Conservation (phyloP, 352 stramenopile genomes). For the Phytophthora litchii region DNA sequence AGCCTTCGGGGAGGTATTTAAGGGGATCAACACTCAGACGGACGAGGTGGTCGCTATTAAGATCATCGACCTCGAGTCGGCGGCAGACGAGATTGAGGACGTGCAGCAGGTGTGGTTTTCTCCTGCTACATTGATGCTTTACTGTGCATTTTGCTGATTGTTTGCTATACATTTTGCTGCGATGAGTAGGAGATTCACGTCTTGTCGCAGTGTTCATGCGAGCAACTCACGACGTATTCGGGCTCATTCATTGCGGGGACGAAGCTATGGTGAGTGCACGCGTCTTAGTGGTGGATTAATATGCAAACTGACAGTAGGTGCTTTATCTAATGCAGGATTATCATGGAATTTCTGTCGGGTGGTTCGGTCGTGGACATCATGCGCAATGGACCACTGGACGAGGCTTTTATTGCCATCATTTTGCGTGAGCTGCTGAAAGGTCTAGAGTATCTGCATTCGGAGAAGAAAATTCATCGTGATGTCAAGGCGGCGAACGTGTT, state of each 20-base stretch:
- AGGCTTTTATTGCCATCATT: constrained; percentile 86
- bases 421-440: constrained; percentile 79
- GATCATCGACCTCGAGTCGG: constrained; percentile 87
- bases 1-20: constrained; percentile 85
- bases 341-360: constrained; percentile 95
- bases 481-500: constrained; percentile 87
- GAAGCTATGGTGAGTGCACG: constrained; percentile 65
- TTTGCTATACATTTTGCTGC: background rate
- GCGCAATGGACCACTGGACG: constrained; percentile 71
- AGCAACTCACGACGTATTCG: constrained; percentile 91
- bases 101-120: constrained; percentile 65
- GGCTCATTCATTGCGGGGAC: constrained; percentile 86
- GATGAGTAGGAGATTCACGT: constrained; percentile 85
- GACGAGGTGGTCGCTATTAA: constrained; percentile 82
- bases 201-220: constrained; percentile 88
- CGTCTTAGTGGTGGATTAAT: background rate
- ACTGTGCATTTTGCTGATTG: too few species aligned
- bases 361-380: constrained; percentile 92
- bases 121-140: background rate
- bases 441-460: constrained; percentile 80
- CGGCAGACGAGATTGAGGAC: constrained; percentile 86
- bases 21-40: constrained; percentile 69
- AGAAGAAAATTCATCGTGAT: constrained; percentile 88
- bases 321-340: constrained; percentile 68
- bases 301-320: background rate